Evolutionary conservation across 305 asterid species (phyloP), one percentile per base, ranked within the genome.

Genomic region (Rubia balearica): DNA sequence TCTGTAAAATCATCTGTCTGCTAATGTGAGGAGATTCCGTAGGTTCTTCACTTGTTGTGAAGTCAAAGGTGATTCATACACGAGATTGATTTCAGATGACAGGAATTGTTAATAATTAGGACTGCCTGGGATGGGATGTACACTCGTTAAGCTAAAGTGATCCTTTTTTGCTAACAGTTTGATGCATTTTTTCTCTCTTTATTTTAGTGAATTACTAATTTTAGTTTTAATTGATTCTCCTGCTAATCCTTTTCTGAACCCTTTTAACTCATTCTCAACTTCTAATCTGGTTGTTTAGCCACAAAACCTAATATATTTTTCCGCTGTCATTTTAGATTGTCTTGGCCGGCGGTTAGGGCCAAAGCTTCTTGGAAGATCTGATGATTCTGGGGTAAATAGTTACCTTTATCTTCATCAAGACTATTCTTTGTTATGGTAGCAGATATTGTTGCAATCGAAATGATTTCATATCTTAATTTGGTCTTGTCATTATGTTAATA

Each of bases 311-410:
- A 41, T 56, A 30, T 48, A 60, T 49, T 38, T n/a, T 33, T 66
- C 63, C 21, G 2, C 45, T 68, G 71, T 56, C 63, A 27, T 59
- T 84, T 78, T 91, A 94, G 99, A 90, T 85, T 94, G 99, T 84
- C 85, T 94, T 82, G 98, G 98, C 68, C 89, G 98, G 69, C 85
- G 99, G 64, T 83, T 89, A 86, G 99, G 99, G 65, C 98, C 99
- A 72, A 91, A 86, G 83, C 85, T 94, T 84, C 90, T 94, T 69
- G 96, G 98, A 67, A 84, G 96, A 86, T 76, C 83, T 73, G 91
- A 85, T 84, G 97, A 90, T 87, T 88, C 97, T 75, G 96, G 93
- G 96, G 98, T 91, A 82, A 81, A 70, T 76, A 55, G 56, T 41
- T 55, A 53, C 45, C 21, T 41, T 63, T 57, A 64, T 42, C 21